These are phyloP conservation scores for Leucogyrophana mollusca DNA, from an alignment of 768 basidiomycete genomes.

Conservation along the genomic window DNA sequence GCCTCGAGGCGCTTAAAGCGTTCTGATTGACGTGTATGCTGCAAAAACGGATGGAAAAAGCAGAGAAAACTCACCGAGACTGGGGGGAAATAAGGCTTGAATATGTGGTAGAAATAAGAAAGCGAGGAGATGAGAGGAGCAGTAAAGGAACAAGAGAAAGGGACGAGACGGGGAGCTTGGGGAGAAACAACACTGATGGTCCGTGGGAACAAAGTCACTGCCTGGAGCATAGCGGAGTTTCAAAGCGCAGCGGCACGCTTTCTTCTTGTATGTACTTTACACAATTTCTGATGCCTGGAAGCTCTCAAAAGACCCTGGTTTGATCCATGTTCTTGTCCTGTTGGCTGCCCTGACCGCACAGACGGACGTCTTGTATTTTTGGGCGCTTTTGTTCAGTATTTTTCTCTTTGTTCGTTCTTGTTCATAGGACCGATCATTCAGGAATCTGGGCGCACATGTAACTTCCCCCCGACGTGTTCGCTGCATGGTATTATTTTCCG, in stretches of 20 bases:
- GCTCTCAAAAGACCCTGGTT: too few relatives aligned
- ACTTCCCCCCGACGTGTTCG: too few relatives aligned
- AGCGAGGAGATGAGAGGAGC: constrained; percentile 23
- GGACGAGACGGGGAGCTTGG: constrained; percentile 23
- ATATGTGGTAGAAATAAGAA: constrained; percentile 13
- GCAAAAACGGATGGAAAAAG: constrained; percentile 6
- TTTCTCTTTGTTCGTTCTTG: too few relatives aligned
- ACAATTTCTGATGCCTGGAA: too few relatives aligned
- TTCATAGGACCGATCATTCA: too few relatives aligned
- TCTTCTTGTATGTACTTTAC: too few relatives aligned
- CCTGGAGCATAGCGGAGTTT: constrained; percentile 43
- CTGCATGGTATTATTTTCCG: too few relatives aligned
- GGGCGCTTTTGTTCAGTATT: too few relatives aligned
- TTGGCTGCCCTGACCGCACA: too few relatives aligned
- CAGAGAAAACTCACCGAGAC: constrained; percentile 23
- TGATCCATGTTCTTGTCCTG: too few relatives aligned
- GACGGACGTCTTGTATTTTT: too few relatives aligned
- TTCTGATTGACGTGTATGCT: constrained; percentile 22
- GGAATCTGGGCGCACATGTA: too few relatives aligned
- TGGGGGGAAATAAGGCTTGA: constrained; percentile 9
- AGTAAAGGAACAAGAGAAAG: constrained; percentile 28
- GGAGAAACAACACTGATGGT: constrained; percentile 45
- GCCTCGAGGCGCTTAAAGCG: constrained; percentile 23
- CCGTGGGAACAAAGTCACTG: constrained; percentile 35
- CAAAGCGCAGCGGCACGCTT: constrained; percentile 28